phyloP scores from a whole-genome alignment of 805 yeast genomes.

The Peterozyma toletana region DNA sequence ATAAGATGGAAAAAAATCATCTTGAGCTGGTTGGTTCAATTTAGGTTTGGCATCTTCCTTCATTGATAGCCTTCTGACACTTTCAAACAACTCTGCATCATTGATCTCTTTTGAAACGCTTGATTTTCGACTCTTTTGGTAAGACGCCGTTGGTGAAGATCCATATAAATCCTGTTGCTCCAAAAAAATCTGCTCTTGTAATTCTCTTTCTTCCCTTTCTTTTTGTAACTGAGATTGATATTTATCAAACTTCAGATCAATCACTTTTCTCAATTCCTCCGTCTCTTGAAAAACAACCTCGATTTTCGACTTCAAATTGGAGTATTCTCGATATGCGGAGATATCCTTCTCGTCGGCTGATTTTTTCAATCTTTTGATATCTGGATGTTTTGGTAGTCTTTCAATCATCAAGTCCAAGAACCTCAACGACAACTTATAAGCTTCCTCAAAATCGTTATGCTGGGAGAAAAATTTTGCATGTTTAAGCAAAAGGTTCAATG shows the following conservation, averaged over 20 bases:
- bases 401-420: slow-evolving; percentile 51
- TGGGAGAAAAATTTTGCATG: slow-evolving; percentile 39
- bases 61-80: too few species aligned
- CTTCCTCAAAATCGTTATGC: slow-evolving; percentile 36
- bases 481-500: slow-evolving; percentile 38
- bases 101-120: too few species aligned
- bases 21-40: too few species aligned
- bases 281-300: slow-evolving; percentile 22
- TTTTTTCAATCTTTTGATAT: slow-evolving; percentile 21
- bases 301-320: slow-evolving; percentile 13
- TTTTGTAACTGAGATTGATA: slow-evolving; percentile 13
- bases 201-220: slow-evolving; percentile 8
- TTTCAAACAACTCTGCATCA: too few species aligned
- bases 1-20: too few species aligned
- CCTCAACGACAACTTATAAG: slow-evolving; percentile 50
- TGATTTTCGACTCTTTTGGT: too few species aligned
- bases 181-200: slow-evolving; percentile 6
- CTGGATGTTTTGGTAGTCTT: slow-evolving; percentile 39
- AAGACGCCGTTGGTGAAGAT: neutral
- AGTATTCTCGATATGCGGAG: slow-evolving; percentile 18
- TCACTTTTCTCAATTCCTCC: slow-evolving; percentile 18
- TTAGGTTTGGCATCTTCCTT: too few species aligned
- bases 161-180: slow-evolving; percentile 4
- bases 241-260: slow-evolving; percentile 17
- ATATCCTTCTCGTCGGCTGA: slow-evolving; percentile 15